phyloP scores from a whole-genome alignment of 2,329 filamentous ascomycete species.

The Aspergillus pseudonomiae region DNA sequence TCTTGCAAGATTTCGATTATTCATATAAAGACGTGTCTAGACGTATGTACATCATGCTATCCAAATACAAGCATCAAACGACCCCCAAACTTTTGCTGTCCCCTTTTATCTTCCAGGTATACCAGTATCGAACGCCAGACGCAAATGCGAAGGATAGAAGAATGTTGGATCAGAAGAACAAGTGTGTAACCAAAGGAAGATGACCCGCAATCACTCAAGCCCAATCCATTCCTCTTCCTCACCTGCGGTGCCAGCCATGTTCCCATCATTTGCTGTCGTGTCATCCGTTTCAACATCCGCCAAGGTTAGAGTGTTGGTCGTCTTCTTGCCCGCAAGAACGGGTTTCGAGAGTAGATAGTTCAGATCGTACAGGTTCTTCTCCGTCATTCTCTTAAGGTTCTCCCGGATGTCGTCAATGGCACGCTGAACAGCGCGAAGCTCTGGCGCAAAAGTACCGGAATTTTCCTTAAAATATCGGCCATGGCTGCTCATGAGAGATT shows the following conservation, averaged over 20 bases:
- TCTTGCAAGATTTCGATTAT: conserved; percentile 4
- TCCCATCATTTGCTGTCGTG: conserved; percentile 26
- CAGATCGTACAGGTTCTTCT: conserved; percentile 86
- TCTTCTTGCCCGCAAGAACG: conserved; percentile 36
- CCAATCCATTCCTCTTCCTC: conserved; percentile 58
- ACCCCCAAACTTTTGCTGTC: conserved; percentile 22
- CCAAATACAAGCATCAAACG: conserved; percentile 8
- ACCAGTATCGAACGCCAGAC: conserved; percentile 31
- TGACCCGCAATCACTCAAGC: conserved; percentile 46
- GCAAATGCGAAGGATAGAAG: conserved; percentile 32
- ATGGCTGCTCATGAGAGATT: conserved; percentile 76
- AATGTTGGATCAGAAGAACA: conserved; percentile 16
- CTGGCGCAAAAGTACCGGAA: conserved; percentile 76
- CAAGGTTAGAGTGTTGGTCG: conserved; percentile 21
- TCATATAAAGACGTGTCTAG: conserved; percentile 3
- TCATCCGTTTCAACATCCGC: conserved; percentile 34
- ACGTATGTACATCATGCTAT: conserved; percentile 7
- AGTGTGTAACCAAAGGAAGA: conserved; percentile 17
- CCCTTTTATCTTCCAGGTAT: conserved; percentile 30
- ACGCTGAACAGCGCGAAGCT: conserved; percentile 79
- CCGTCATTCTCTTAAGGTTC: conserved; percentile 79
- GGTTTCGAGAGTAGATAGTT: conserved; percentile 73
- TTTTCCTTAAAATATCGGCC: conserved; percentile 84
- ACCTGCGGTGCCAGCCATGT: conserved; percentile 35
- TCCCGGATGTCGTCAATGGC: conserved; percentile 79